Evolutionary conservation across 768 basidiomycete species (phyloP).

Genomic region (Kwoniella sp.): DNA sequence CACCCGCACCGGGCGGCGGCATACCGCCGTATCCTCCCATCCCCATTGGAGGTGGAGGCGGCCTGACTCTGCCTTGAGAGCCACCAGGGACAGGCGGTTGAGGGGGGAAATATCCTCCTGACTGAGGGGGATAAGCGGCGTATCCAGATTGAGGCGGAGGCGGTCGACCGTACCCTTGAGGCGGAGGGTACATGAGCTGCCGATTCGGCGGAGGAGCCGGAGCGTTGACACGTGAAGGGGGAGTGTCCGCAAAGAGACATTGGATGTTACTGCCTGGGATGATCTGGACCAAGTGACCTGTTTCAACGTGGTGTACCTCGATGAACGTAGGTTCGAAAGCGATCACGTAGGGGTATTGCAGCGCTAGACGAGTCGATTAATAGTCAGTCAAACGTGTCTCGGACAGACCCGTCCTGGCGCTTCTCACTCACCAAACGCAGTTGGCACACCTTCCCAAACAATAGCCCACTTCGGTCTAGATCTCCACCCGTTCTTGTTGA

Average conservation of each 20-base stretch:
- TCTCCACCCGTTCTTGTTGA: slow-evolving; percentile 92
- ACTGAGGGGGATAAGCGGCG: not conserved
- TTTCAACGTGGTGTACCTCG: slow-evolving; percentile 94
- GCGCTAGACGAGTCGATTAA: slow-evolving; percentile 62
- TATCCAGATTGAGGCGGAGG: slow-evolving; percentile 9
- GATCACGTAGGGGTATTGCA: slow-evolving; percentile 93
- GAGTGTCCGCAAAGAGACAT: slow-evolving; percentile 89
- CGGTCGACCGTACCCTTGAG: slow-evolving; percentile 9
- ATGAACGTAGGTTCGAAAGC: slow-evolving; percentile 96
- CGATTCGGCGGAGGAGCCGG: slow-evolving; percentile 58
- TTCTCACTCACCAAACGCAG: slow-evolving; percentile 82
- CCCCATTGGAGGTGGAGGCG: slow-evolving; percentile 22
- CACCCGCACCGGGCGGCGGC: slow-evolving; percentile 32
- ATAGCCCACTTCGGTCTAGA: slow-evolving; percentile 92
- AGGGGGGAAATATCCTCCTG: slow-evolving; percentile 21
- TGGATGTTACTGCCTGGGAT: slow-evolving; percentile 90
- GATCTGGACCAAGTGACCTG: slow-evolving; percentile 86
- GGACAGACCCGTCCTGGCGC: not conserved
- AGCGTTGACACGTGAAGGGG: slow-evolving; percentile 76
- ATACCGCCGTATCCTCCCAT: slow-evolving; percentile 33
- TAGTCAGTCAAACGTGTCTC: slow-evolving; percentile 2
- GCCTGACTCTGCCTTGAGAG: slow-evolving; percentile 1
- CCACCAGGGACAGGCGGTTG: slow-evolving; percentile 8
- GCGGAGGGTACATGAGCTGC: slow-evolving; percentile 34
- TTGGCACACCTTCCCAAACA: slow-evolving; percentile 92